Percentiles rank a stretch among this genome's conserved stretches.
phyloP scores from a whole-genome alignment of 768 basidiomycete species.

The Lentinula raphanica region DNA sequence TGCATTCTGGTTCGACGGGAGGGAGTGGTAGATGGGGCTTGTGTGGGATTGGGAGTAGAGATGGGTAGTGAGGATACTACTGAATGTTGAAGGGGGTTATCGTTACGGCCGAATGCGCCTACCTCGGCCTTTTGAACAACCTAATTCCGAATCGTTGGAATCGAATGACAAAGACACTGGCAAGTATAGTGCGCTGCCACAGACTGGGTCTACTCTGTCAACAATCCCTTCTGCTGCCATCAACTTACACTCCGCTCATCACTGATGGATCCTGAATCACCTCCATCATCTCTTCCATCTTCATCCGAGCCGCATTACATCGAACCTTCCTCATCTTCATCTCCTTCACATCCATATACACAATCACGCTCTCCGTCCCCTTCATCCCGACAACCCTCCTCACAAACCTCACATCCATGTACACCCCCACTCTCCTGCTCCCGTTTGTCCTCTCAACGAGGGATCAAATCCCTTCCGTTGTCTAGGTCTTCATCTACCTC shows the following conservation, averaged over 20 bases:
- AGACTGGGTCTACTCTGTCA: background rate
- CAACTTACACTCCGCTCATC: too few relatives aligned
- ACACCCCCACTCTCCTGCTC: background rate
- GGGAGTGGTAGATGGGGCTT: background rate
- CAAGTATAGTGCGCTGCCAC: background rate
- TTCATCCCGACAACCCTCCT: too few relatives aligned
- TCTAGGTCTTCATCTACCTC: background rate
- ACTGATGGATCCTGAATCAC: too few relatives aligned
- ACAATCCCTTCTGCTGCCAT: too few relatives aligned
- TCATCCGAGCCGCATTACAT: too few relatives aligned
- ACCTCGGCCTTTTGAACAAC: background rate
- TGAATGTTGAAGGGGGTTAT: too few relatives aligned
- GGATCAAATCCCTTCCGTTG: background rate
- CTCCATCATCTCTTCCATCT: too few relatives aligned
- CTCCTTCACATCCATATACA: background rate
- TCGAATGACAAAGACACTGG: too few relatives aligned
- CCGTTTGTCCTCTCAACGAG: background rate
- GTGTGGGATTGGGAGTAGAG: slow-evolving; percentile 28
- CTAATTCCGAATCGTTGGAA: too few relatives aligned
- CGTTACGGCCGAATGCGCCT: background rate
- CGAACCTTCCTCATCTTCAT: background rate
- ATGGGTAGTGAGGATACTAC: too few relatives aligned
- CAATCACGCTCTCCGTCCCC: background rate
- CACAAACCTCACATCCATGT: too few relatives aligned
- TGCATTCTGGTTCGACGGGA: too few relatives aligned